These are phyloP conservation scores for Mortierella claussenii DNA, from an alignment of 192 early-diverging fungal genomes.

Conservation along the genomic window DNA sequence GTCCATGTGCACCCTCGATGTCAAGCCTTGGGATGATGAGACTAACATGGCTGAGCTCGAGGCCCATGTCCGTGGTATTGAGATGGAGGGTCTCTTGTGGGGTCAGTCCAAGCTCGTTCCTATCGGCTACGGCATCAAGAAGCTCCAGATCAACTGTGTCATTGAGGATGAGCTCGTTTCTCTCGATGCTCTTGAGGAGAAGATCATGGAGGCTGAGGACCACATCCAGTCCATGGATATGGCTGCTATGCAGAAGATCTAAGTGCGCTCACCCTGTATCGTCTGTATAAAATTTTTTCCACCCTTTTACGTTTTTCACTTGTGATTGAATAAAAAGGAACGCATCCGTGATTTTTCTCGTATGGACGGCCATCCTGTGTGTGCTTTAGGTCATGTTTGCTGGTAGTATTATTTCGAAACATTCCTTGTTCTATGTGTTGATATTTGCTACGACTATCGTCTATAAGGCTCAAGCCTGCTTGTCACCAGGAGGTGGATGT, in stretches of 20 bases:
- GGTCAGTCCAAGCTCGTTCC: slow-evolving; percentile 81
- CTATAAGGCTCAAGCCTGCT: slow-evolving; percentile 18
- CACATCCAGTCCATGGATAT: slow-evolving; percentile 93
- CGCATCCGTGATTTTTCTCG: neutral
- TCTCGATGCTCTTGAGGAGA: slow-evolving; percentile 83
- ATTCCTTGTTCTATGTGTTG: too few relatives aligned
- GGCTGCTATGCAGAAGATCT: slow-evolving; percentile 91
- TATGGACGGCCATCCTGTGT: too few relatives aligned
- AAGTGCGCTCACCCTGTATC: slow-evolving; percentile 54
- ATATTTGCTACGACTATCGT: too few relatives aligned
- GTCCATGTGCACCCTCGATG: slow-evolving; percentile 90
- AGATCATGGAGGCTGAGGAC: slow-evolving; percentile 85
- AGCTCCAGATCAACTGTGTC: slow-evolving; percentile 93
- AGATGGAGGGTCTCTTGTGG: slow-evolving; percentile 93
- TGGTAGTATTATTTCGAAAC: too few relatives aligned
- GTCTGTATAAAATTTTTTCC: neutral
- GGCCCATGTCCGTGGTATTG: slow-evolving; percentile 74
- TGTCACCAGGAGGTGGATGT: slow-evolving; percentile 17
- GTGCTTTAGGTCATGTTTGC: too few relatives aligned
- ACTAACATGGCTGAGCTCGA: slow-evolving; percentile 87
- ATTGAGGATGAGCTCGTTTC: slow-evolving; percentile 95
- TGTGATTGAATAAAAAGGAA: slow-evolving; percentile 12
- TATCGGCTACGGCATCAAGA: slow-evolving; percentile 96
- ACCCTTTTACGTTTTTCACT: neutral
- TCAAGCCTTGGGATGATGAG: slow-evolving; percentile 99